phyloP scores from a whole-genome alignment of 2,329 filamentous ascomycete species.

The Lizonia empirigonia region DNA sequence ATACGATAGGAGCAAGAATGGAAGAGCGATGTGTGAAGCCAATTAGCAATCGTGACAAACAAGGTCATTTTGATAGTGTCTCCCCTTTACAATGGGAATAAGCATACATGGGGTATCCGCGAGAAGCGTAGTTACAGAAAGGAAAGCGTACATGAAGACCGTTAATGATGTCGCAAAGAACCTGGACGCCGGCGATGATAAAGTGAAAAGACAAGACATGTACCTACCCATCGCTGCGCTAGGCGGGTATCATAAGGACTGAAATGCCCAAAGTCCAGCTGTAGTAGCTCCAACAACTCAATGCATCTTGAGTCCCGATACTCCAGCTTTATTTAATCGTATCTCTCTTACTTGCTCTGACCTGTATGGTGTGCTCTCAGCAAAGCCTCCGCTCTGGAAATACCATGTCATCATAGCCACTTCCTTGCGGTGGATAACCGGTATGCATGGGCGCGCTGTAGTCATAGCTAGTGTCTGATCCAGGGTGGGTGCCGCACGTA shows the following conservation, averaged over 20 bases:
- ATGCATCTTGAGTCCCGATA: constrained; percentile 8
- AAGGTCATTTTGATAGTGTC: background rate
- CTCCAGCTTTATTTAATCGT: too few relatives aligned
- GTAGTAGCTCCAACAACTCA: background rate
- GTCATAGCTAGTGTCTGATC: constrained; percentile 36
- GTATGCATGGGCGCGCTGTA: constrained; percentile 38
- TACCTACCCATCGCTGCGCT: constrained; percentile 28
- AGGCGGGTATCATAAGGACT: constrained; percentile 21
- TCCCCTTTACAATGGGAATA: constrained; percentile 10
- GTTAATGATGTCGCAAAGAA: background rate
- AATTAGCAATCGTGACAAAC: background rate
- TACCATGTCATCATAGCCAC: constrained; percentile 43
- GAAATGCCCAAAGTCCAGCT: constrained; percentile 11
- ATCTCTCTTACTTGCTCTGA: too few relatives aligned
- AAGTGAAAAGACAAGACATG: constrained; percentile 3
- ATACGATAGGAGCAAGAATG: background rate
- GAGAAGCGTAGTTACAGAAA: constrained; percentile 4
- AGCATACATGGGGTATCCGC: constrained; percentile 15
- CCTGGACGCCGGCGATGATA: constrained; percentile 2
- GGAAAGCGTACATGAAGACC: background rate
- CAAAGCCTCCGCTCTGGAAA: constrained; percentile 46
- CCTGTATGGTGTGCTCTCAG: too few relatives aligned
- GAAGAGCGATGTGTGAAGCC: background rate
- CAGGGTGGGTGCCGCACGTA: constrained; percentile 22
- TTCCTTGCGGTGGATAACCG: constrained; percentile 29